phyloP scores from a whole-genome alignment of 352 stramenopile genomes.

The Halophytophthora polymorphica region DNA sequence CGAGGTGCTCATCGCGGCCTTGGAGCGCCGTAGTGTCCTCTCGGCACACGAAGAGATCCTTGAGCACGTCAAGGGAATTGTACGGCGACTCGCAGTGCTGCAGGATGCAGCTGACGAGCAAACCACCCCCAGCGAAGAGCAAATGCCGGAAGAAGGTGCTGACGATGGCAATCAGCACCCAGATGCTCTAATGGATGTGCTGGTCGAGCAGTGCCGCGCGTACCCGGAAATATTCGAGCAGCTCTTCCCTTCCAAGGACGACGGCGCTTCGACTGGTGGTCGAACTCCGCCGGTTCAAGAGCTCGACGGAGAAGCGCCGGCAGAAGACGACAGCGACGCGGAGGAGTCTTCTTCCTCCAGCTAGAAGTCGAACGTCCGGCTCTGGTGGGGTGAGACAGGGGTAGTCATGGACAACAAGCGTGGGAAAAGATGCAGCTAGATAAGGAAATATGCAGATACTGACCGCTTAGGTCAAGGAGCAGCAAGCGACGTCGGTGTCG shows the following conservation, averaged over 20 bases:
- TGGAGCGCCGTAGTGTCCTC: constrained; percentile 61
- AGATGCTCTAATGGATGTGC: constrained; percentile 42
- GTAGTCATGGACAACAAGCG: too few species aligned
- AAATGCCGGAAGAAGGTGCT: background rate
- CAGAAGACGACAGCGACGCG: constrained; percentile 25
- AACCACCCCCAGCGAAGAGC: constrained; percentile 1
- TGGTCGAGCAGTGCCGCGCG: constrained; percentile 56
- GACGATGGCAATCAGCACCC: constrained; percentile 2
- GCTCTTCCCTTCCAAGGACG: constrained; percentile 53
- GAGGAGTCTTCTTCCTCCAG: constrained; percentile 1
- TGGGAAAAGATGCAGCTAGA: too few species aligned
- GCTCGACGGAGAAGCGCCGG: constrained; percentile 12
- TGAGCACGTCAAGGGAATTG: constrained; percentile 60
- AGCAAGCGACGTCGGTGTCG: background rate
- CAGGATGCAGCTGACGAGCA: constrained; percentile 22
- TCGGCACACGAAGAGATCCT: constrained; percentile 74
- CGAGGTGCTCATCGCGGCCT: constrained; percentile 42
- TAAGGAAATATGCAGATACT: constrained; percentile 4
- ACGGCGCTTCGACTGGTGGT: constrained; percentile 27
- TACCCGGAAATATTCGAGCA: constrained; percentile 41
- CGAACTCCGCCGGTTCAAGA: constrained; percentile 20
- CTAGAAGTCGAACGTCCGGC: too few species aligned
- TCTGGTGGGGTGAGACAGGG: too few species aligned
- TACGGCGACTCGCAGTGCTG: constrained; percentile 45
- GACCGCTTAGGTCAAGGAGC: background rate